phyloP scores from a whole-genome alignment of 331 rosid species.

The Dryas integrifolia region DNA sequence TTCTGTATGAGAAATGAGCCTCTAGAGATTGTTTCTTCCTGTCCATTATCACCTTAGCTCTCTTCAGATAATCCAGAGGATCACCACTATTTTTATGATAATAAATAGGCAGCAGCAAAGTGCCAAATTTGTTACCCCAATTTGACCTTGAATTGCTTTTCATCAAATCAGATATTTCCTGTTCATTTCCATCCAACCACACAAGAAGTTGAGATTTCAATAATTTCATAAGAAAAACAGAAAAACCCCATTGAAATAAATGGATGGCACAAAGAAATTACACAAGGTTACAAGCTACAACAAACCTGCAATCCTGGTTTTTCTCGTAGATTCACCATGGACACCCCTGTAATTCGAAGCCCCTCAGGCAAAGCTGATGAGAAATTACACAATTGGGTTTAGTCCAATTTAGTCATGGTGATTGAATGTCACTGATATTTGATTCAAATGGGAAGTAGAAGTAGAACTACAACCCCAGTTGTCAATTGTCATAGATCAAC shows the following conservation, averaged over 20 bases:
- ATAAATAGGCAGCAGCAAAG: conserved; percentile 68
- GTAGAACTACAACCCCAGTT: background rate
- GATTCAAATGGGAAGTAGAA: background rate
- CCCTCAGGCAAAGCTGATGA: conserved; percentile 62
- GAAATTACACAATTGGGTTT: background rate
- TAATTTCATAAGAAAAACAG: background rate
- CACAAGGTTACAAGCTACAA: background rate
- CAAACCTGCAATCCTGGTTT: conserved; percentile 71
- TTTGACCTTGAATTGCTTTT: conserved; percentile 49
- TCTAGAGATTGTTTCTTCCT: conserved; percentile 67
- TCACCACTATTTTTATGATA: conserved; percentile 43
- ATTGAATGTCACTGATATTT: background rate
- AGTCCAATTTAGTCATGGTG: background rate
- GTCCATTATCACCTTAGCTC: conserved; percentile 73
- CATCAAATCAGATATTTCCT: conserved; percentile 64
- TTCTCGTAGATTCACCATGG: conserved; percentile 69
- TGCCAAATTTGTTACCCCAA: conserved; percentile 85
- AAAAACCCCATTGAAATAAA: background rate
- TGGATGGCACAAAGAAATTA: background rate
- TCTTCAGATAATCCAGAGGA: conserved; percentile 52
- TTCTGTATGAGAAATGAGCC: conserved; percentile 58
- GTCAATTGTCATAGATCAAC: background rate
- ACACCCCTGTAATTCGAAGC: conserved; percentile 70
- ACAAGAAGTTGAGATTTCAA: too few relatives aligned
- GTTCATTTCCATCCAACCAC: conserved; percentile 14